Conservation (phyloP, 225 moss, liverwort and hornwort genomes). For the Polytrichum formosum region DNA sequence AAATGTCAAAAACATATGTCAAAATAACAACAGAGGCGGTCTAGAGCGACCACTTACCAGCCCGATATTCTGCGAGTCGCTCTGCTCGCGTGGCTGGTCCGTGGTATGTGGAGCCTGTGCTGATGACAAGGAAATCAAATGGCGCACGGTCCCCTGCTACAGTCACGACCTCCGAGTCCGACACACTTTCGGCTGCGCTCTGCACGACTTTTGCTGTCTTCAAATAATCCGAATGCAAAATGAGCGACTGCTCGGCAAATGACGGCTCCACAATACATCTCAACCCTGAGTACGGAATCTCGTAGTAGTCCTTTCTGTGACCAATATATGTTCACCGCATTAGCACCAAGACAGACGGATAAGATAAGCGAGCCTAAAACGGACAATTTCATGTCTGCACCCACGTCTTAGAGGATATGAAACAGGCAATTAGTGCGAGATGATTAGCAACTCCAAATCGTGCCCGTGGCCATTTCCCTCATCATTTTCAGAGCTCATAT, state of each 20-base stretch:
- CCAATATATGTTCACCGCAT: too few relatives aligned
- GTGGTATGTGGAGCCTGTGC: conserved; percentile 58
- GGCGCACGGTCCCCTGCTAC: conserved; percentile 41
- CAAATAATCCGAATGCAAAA: conserved; percentile 65
- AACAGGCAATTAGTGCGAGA: too few relatives aligned
- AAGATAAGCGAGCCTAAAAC: too few relatives aligned
- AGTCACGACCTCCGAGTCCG: conserved; percentile 46
- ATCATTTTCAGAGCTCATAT: too few relatives aligned
- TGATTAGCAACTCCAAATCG: too few relatives aligned
- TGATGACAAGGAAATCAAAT: conserved; percentile 71
- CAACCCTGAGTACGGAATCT: conserved; percentile 57
- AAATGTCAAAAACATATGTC: too few relatives aligned
- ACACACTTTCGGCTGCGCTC: conserved; percentile 33
- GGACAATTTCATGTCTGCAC: too few relatives aligned
- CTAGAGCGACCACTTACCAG: conserved; percentile 26
- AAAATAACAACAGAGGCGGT: too few relatives aligned
- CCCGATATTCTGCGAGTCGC: conserved; percentile 43
- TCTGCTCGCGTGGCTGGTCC: conserved; percentile 51
- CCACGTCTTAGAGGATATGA: too few relatives aligned
- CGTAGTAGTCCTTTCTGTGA: conserved; percentile 60
- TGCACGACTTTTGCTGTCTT: conserved; percentile 44
- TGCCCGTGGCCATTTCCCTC: too few relatives aligned
- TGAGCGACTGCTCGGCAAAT: conserved; percentile 55
- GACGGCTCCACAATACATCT: conserved; percentile 67
- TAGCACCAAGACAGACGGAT: too few relatives aligned